Evolutionary conservation across 2,329 filamentous ascomycete genomes (phyloP).

Genomic region (Sporothrix inflata): DNA sequence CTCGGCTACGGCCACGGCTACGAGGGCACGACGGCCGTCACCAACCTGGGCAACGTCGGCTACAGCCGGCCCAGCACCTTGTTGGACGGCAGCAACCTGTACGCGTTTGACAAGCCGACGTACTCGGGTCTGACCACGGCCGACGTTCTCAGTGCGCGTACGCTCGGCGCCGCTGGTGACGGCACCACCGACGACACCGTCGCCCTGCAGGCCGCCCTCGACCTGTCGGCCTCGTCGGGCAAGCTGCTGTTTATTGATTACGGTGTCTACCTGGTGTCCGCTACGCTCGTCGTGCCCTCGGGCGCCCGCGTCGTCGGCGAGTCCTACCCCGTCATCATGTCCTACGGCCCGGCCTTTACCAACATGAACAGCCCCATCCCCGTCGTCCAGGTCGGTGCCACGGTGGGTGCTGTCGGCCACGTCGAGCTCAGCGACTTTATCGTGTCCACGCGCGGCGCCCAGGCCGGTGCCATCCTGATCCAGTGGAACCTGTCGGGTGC

Average conservation of each 20-base stretch:
- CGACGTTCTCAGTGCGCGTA: slow-evolving; percentile 70
- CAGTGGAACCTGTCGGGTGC: slow-evolving; percentile 69
- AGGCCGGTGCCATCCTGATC: slow-evolving; percentile 71
- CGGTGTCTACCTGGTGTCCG: slow-evolving; percentile 63
- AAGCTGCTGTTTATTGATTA: slow-evolving; percentile 64
- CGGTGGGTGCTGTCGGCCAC: slow-evolving; percentile 60
- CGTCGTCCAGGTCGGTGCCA: slow-evolving; percentile 66
- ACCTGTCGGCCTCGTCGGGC: slow-evolving; percentile 54
- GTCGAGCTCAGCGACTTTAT: slow-evolving; percentile 73
- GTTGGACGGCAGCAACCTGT: slow-evolving; percentile 57
- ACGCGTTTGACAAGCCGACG: slow-evolving; percentile 75
- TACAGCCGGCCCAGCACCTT: slow-evolving; percentile 58
- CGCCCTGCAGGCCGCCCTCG: slow-evolving; percentile 62
- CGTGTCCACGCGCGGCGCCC: slow-evolving; percentile 66
- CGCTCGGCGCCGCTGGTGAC: slow-evolving; percentile 69
- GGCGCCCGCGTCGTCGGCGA: slow-evolving; percentile 63
- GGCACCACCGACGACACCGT: slow-evolving; percentile 73
- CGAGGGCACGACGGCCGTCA: slow-evolving; percentile 40
- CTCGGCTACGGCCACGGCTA: slow-evolving; percentile 43
- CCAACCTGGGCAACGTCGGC: slow-evolving; percentile 47
- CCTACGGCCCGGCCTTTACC: slow-evolving; percentile 58
- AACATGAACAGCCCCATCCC: slow-evolving; percentile 64
- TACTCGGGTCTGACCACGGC: slow-evolving; percentile 63
- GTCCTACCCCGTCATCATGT: slow-evolving; percentile 56
- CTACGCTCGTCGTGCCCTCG: slow-evolving; percentile 54